These are phyloP conservation scores for Serendipita indica DNA, from an alignment of 768 basidiomycete genomes.

Conservation along the genomic window DNA sequence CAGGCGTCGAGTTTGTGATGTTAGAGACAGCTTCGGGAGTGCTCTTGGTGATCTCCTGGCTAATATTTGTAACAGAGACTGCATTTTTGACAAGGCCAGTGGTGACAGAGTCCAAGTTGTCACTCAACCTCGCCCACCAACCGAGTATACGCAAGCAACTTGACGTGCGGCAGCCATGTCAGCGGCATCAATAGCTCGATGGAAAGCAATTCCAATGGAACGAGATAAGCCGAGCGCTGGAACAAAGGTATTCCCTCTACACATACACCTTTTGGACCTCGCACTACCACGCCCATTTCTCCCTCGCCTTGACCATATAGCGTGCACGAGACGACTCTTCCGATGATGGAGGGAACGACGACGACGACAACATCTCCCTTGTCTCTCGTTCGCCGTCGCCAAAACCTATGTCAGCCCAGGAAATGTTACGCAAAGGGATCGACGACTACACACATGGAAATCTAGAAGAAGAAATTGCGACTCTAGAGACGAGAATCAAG, in stretches of 20 bases:
- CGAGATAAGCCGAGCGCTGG: constrained; percentile 20
- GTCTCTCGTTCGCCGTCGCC: constrained; percentile 72
- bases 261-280: constrained; percentile 10
- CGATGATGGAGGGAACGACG: no score
- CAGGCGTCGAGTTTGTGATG: no score
- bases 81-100: no score
- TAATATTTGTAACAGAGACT: no score
- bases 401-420: constrained; percentile 22
- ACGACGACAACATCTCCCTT: constrained; percentile 57
- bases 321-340: constrained; percentile 6
- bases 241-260: constrained; percentile 57
- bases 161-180: no score
- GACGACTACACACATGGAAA: constrained; percentile 50
- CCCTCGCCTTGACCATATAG: neutral
- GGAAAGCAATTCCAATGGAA: constrained; percentile 52
- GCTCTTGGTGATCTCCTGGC: no score
- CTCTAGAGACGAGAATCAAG: constrained; percentile 69
- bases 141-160: no score
- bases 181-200: constrained; percentile 44
- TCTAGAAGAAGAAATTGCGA: constrained; percentile 51
- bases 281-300: neutral
- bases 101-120: no score
- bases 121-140: no score
- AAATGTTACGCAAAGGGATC: constrained; percentile 37
- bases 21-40: no score